A percentile compares a stretch with the other conserved stretches of the same genome.
Evolutionary conservation across 148 eudicot species (phyloP).

Genomic region (Diospyros kaki): DNA sequence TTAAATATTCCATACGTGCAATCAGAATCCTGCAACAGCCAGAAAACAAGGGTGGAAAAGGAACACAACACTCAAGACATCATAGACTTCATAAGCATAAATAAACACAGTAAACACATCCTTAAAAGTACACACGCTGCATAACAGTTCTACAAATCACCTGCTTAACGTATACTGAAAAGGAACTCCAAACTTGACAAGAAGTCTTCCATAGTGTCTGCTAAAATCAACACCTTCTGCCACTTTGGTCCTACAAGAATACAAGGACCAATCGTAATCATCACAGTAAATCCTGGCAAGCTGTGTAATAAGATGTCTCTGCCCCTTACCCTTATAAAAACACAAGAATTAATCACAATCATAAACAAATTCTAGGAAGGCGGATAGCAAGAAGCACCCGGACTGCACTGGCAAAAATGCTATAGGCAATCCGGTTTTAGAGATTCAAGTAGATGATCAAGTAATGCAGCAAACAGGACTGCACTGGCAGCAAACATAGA

Average conservation of each 20-base stretch:
- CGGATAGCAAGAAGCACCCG: too few relatives aligned
- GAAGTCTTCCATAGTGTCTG: constrained; percentile 95
- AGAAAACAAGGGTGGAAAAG: neutral
- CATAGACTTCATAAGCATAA: neutral
- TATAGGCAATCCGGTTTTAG: too few relatives aligned
- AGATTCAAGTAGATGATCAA: too few relatives aligned
- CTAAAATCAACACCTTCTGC: constrained; percentile 99
- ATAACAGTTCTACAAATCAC: constrained; percentile 28
- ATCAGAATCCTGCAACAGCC: constrained; percentile 61
- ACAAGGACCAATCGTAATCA: neutral
- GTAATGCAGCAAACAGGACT: too few relatives aligned
- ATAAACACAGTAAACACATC: neutral
- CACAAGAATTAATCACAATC: too few relatives aligned
- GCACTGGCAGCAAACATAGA: too few relatives aligned
- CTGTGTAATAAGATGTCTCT: too few relatives aligned
- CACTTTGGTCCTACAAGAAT: constrained; percentile 82
- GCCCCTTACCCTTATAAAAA: too few relatives aligned
- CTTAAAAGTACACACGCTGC: neutral
- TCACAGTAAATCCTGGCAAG: too few relatives aligned
- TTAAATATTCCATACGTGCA: constrained; percentile 85
- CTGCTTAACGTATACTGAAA: constrained; percentile 98
- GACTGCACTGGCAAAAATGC: too few relatives aligned
- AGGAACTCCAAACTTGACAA: constrained; percentile 94
- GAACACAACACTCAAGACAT: constrained; percentile 1
- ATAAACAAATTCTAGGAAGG: too few relatives aligned